Conservation (phyloP, 2,329 filamentous ascomycete genomes). For the Kalaharituber pfeilii region DNA sequence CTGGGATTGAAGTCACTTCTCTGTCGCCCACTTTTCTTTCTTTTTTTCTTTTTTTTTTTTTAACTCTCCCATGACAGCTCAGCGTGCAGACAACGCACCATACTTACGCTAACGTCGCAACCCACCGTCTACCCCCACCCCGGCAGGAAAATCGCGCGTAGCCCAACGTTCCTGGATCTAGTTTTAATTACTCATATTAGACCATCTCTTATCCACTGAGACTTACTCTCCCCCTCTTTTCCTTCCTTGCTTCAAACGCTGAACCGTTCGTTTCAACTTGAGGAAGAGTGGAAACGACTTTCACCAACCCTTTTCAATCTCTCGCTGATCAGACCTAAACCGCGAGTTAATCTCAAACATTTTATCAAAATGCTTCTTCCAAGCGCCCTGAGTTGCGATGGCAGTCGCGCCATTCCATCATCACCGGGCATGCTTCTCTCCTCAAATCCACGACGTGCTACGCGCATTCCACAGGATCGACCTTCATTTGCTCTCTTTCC, state of each 20-base stretch:
- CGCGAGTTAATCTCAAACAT: neutral
- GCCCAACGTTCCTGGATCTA: neutral
- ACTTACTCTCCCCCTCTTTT: neutral
- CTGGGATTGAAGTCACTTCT: neutral
- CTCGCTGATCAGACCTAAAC: neutral
- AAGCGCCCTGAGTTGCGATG: constrained; percentile 17
- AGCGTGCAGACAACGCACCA: neutral
- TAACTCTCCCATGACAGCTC: constrained; percentile 1
- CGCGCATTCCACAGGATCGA: constrained; percentile 11
- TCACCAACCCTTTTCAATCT: neutral
- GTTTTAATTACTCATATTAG: neutral
- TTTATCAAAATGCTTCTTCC: constrained; percentile 17
- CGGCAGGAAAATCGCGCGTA: neutral
- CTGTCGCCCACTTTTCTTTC: neutral
- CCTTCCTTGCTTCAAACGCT: neutral
- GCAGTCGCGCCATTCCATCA: constrained; percentile 8
- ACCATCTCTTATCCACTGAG: neutral
- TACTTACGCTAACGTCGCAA: neutral
- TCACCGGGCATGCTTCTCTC: constrained; percentile 7
- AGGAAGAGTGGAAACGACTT: neutral
- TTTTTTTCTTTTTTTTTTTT: no score
- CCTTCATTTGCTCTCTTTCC: constrained; percentile 7
- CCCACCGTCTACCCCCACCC: neutral
- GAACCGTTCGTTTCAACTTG: neutral
- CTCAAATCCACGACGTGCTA: constrained; percentile 10